phyloP scores from a whole-genome alignment of 2,329 filamentous ascomycete species.

The Calonectria pauciramosa region DNA sequence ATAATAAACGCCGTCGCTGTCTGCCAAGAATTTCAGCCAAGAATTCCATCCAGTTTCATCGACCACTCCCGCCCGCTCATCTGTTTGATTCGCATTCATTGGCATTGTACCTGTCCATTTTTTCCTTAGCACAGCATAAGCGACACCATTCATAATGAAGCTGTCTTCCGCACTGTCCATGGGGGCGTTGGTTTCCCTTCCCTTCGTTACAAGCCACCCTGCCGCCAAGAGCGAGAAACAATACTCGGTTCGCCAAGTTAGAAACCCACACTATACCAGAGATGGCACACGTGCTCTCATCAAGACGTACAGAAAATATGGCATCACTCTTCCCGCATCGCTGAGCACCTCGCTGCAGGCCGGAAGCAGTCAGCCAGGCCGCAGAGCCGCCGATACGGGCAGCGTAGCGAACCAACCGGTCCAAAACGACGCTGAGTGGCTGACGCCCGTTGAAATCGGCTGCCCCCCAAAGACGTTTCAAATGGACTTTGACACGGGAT shows the following conservation, averaged over 20 bases:
- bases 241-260: conserved; percentile 53
- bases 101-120: not conserved
- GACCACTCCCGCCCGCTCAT: not conserved
- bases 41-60: not conserved
- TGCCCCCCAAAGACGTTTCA: conserved; percentile 59
- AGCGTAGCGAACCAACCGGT: conserved; percentile 46
- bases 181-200: not conserved
- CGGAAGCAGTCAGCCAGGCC: conserved; percentile 43
- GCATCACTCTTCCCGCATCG: conserved; percentile 47
- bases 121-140: not conserved
- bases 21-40: conserved; percentile 15
- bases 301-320: conserved; percentile 55
- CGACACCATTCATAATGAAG: not conserved
- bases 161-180: not conserved
- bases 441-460: conserved; percentile 58
- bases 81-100: not conserved
- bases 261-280: conserved; percentile 52
- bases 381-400: conserved; percentile 39
- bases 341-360: not conserved
- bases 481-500: conserved; percentile 62
- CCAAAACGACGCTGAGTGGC: conserved; percentile 53
- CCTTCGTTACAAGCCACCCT: conserved; percentile 5
- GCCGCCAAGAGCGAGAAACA: conserved; percentile 22
- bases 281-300: conserved; percentile 51
- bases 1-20: not conserved